These are phyloP conservation scores for Plasmodium blacklocki DNA, from an alignment of 169 alveolate species.

Conservation along the genomic window DNA sequence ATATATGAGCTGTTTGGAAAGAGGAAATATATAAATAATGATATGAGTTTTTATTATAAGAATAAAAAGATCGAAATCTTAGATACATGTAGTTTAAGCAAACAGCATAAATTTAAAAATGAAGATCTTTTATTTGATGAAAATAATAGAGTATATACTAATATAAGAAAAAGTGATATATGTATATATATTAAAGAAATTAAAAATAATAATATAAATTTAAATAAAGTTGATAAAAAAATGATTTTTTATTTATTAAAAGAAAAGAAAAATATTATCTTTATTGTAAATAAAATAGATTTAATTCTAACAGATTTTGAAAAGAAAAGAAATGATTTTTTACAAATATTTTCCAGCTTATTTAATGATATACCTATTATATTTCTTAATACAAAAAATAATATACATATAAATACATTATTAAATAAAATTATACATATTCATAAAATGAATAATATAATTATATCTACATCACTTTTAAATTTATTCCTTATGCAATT, in stretches of 20 bases:
- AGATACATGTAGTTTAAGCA: conserved; percentile 68
- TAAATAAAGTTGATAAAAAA: conserved; percentile 57
- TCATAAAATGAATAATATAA: conserved; percentile 37
- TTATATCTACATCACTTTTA: conserved; percentile 32
- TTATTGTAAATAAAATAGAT: conserved; percentile 40
- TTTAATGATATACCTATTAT: conserved; percentile 59
- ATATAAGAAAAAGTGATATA: conserved; percentile 41
- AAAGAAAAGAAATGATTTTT: conserved; percentile 47
- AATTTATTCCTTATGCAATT: conserved; percentile 52
- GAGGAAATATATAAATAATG: conserved; percentile 54
- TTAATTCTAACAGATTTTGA: conserved; percentile 33
- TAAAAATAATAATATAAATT: conserved; percentile 30
- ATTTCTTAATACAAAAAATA: conserved; percentile 39
- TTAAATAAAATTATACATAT: conserved; percentile 16
- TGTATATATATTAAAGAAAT: conserved; percentile 67
- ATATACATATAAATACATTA: conserved; percentile 23
- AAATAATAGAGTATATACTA: conserved; percentile 18
- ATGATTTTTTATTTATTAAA: conserved; percentile 53
- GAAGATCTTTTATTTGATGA: conserved; percentile 37
- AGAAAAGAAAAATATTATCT: conserved; percentile 51
- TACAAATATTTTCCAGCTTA: conserved; percentile 1
- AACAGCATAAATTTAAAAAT: conserved; percentile 53
- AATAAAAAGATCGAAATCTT: conserved; percentile 17
- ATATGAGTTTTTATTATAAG: conserved; percentile 24
- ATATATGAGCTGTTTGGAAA: conserved; percentile 47